Base-by-base conservation (phyloP, 805 yeast species). In the Candida piceae region DNA sequence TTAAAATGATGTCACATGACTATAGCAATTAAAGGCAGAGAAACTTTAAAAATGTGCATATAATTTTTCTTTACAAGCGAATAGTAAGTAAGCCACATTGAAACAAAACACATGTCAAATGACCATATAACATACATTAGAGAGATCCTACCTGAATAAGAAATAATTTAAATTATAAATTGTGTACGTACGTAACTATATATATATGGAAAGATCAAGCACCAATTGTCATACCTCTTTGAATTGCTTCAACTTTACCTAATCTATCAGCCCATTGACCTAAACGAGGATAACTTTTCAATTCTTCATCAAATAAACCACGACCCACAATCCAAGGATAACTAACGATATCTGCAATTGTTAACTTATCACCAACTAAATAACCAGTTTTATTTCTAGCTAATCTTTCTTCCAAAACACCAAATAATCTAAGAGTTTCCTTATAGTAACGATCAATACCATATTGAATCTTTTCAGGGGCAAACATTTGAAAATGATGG, bases 341-440 rank as follows among this genome's bases (percentile, higher is more conserved):
- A 4, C 66, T 53, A 9, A 67, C 64, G 31, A 77, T 55, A 55
- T 82, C 90, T 5, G 84, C 84, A 45, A 76, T 67, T 11, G 78
- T 64, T 33, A 78, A 49, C 35, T 71, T 74, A 43, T 73, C 73
- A 30, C 84, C 83, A 35, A 77, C 84, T 18, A 80, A 59, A 58
- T 60, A 82, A 2, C 80, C 81, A 9, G 62, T 58, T 29, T 57
- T 55, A 48, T 70, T 77, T 35, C 67, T 58, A 29, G 59, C 57
- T 48, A 79, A 60, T 52, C 72, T 69, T 27, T 58, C 63, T 45
- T 79, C 80, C 42, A 69, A 56, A 22, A 79, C 84, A 7, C 74
- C 69, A 44, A 67, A 69, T 30, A 78, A 63, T 48, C 85, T 62
- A 19, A 63, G 58, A 7, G 78, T 67, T 46, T 80, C 84, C 19